Evolutionary conservation across 306 rosid genomes (phyloP), one percentile per base, ranked within the genome.

Genomic region (Quercus parvula): DNA sequence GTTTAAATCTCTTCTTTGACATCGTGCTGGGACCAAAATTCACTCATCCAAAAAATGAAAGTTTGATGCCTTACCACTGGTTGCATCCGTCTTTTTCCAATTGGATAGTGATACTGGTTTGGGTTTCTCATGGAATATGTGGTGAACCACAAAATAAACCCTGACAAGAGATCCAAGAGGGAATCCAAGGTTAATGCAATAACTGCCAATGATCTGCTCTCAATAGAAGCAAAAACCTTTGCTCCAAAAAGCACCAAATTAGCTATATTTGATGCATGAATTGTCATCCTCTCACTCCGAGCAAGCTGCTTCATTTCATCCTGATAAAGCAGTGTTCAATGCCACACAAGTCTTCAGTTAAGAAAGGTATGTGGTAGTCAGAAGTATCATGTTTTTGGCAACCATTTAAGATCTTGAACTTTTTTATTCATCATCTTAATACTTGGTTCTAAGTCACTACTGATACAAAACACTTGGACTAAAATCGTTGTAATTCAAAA

Each of bases 171-270:
- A 80, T 93, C 96, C 87, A 91, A 80, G 71, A 93, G 91, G 57
- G 97, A 93, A 69, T 93, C 98, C 81, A 93, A 31, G n/a, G 98
- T 93, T 49, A 97, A 93, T 68, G 98, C 98, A 78, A 93, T 89
- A 33, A 93, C 94, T 0, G 98, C 90, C 74, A 93, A 75, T 27
- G 98, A 93, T 81, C 78, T 77, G 81, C 98, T 93, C 76, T 81
- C 87, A 33, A 88, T 13, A 31, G 97, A 91, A 63, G 98, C 97
- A 4, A 79, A 93, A 58, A 91, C 90, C 79, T 93, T 93, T 19
- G 94, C 91, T 6, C 54, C 87, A 86, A 93, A 93, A 30, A 93
- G 91, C 70, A 88, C 75, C 81, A 93, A 71, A 68, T 93, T 93
- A 20, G 90, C 84, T 2, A 63, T 27, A 58, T 93, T 93, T 71